Conservation (phyloP, 106 monocot genomes). For the Posidonia australis region DNA sequence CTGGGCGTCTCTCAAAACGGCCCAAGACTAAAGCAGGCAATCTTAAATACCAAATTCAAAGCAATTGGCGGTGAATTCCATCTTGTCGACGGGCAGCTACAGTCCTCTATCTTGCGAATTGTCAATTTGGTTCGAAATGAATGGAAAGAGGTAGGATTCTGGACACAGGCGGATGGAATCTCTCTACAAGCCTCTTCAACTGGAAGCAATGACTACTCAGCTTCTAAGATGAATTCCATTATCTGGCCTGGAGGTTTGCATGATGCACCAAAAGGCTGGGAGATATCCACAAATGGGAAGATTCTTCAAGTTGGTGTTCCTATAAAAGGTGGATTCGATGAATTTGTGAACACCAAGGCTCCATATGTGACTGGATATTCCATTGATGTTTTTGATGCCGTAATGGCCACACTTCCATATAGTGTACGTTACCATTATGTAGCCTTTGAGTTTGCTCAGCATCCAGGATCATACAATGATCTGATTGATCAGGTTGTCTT, state of each 20-base stretch:
- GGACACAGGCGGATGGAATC: constrained; percentile 7
- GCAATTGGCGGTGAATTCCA: constrained; percentile 31
- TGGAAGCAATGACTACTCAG: background rate
- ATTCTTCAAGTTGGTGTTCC: constrained; percentile 17
- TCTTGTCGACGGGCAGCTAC: constrained; percentile 30
- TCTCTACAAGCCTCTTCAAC: background rate
- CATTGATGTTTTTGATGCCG: constrained; percentile 49
- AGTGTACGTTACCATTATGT: constrained; percentile 21
- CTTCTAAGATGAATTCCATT: too few relatives aligned
- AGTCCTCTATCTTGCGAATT: constrained; percentile 14
- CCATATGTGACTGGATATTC: constrained; percentile 27
- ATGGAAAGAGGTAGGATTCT: constrained; percentile 10
- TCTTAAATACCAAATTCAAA: constrained; percentile 15
- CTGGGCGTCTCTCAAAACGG: constrained; percentile 23
- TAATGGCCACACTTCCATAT: constrained; percentile 33
- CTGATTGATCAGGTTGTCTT: constrained; percentile 37
- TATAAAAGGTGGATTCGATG: constrained; percentile 18
- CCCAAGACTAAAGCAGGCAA: constrained; percentile 11
- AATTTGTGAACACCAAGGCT: constrained; percentile 20
- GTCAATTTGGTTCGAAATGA: constrained; percentile 8
- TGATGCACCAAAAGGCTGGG: constrained; percentile 15
- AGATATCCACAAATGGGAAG: constrained; percentile 4
- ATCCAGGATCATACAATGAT: constrained; percentile 22
- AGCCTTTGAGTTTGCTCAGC: constrained; percentile 1
- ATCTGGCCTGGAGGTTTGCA: constrained; percentile 16